Percentiles rank a stretch among this genome's conserved stretches.
phyloP scores from a whole-genome alignment of 768 basidiomycete genomes.

The Leccinum barrowsii region DNA sequence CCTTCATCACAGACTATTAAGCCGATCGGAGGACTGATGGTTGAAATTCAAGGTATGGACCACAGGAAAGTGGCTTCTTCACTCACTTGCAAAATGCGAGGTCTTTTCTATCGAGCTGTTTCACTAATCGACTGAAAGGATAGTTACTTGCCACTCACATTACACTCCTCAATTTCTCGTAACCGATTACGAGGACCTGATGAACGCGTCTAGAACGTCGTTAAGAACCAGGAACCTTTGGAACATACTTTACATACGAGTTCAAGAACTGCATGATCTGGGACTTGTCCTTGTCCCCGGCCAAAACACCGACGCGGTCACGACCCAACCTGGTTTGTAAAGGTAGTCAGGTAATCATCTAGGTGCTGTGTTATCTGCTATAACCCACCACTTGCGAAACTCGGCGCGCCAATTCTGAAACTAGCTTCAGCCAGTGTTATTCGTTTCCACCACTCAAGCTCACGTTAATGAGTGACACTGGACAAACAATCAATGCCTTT shows the following conservation, averaged over 20 bases:
- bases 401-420: constrained; percentile 91
- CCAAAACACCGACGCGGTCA: constrained; percentile 54
- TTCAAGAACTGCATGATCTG: constrained; percentile 70
- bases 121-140: not conserved
- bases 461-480: constrained; percentile 84
- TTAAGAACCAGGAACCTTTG: not conserved
- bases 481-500: constrained; percentile 91
- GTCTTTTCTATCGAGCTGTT: constrained; percentile 41
- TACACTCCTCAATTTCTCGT: constrained; percentile 82
- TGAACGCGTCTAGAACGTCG: constrained; percentile 53
- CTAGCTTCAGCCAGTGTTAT: not conserved
- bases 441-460: constrained; percentile 19
- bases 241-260: constrained; percentile 43
- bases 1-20: constrained; percentile 97
- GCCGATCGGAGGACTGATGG: constrained; percentile 78
- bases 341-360: constrained; percentile 1
- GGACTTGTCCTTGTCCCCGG: constrained; percentile 55
- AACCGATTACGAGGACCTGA: constrained; percentile 91
- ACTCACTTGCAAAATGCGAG: constrained; percentile 63
- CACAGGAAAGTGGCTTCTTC: not conserved
- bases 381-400: constrained; percentile 86
- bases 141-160: constrained; percentile 50
- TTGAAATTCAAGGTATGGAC: constrained; percentile 1
- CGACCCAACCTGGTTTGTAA: constrained; percentile 45
- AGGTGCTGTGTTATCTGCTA: not conserved